Base-by-base conservation (phyloP, 805 yeast genomes). In the Kodamaea kakaduensis region DNA sequence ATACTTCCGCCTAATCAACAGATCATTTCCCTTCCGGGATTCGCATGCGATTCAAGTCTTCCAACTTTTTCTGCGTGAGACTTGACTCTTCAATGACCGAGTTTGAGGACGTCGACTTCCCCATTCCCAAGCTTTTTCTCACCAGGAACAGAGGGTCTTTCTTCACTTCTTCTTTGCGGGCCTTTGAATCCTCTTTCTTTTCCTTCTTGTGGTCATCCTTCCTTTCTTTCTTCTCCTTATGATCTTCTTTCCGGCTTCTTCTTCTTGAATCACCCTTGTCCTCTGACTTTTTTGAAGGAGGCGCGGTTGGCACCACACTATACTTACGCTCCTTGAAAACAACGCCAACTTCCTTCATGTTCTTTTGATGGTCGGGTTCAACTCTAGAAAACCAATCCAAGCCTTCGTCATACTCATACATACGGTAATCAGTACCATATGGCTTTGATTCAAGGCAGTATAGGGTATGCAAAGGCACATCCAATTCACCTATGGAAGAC, bases 361-460 rank as follows among this genome's bases (percentile, higher is more conserved):
- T 82, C 59, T 70, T 74, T 43, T 65, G 65, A 45, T 74, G 78
- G 26, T 71, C 77, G 9, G 53, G 63, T 38, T 72, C 74, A 3
- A 87, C 81, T 49, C 83, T 77, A 36, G 65, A 73, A 61, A 90
- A 90, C 81, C 86, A 78, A 54, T 88, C 89, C 25, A 71, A 59
- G 2, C 59, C 61, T 47, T 89, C 96, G 49, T 85, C 83, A 61
- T 81, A 90, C 56, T 88, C 95, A 60, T 81, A 90, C 56, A 89
- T 68, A 9, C 83, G 75, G 87, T 95, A 90, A 42, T 87, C 94
- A 2, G 94, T 95, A 2, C 97, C 97, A 58, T 87, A 90, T 0
- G 97, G 97, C 56, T 85, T 86, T 32, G 90, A 88, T 52, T 90
- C 97, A 42, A 90, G 71, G 39, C 90, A 76, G 55, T 89, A 90